A percentile compares a stretch with the other conserved stretches of the same genome.
These are phyloP conservation scores for Aphanomyces euteiches DNA, from an alignment of 352 stramenopile species.

Conservation along the genomic window DNA sequence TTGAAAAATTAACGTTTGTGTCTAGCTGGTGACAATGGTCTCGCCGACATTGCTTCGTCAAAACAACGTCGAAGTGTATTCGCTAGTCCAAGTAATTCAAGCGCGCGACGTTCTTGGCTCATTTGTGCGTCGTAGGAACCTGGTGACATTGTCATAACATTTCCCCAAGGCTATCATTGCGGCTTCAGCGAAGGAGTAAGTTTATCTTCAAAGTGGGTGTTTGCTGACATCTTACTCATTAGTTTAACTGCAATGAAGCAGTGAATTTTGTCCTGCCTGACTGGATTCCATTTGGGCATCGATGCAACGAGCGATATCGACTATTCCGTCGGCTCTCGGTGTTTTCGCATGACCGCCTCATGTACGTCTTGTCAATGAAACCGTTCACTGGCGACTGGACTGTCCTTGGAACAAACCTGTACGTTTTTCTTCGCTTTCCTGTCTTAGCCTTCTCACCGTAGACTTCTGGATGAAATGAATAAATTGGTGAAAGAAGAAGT, in stretches of 20 bases:
- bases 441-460: not conserved
- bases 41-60: slow-evolving; percentile 47
- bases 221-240: not conserved
- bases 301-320: slow-evolving; percentile 69
- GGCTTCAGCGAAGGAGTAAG: slow-evolving; percentile 91
- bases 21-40: slow-evolving; percentile 63
- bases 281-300: slow-evolving; percentile 77
- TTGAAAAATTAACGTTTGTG: no score
- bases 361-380: slow-evolving; percentile 68
- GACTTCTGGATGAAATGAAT: not conserved
- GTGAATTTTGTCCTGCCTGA: slow-evolving; percentile 84
- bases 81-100: slow-evolving; percentile 43
- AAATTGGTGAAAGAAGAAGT: slow-evolving; percentile 7
- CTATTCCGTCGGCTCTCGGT: slow-evolving; percentile 59
- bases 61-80: slow-evolving; percentile 56
- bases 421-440: not conserved
- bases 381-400: slow-evolving; percentile 47
- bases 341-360: slow-evolving; percentile 78
- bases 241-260: slow-evolving; percentile 89
- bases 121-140: slow-evolving; percentile 58
- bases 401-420: slow-evolving; percentile 36
- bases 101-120: slow-evolving; percentile 1
- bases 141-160: slow-evolving; percentile 97
- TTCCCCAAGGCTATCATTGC: slow-evolving; percentile 94
- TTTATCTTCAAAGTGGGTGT: not conserved